phyloP scores from a whole-genome alignment of 2,329 filamentous ascomycete species.

The Cercospora janseana region DNA sequence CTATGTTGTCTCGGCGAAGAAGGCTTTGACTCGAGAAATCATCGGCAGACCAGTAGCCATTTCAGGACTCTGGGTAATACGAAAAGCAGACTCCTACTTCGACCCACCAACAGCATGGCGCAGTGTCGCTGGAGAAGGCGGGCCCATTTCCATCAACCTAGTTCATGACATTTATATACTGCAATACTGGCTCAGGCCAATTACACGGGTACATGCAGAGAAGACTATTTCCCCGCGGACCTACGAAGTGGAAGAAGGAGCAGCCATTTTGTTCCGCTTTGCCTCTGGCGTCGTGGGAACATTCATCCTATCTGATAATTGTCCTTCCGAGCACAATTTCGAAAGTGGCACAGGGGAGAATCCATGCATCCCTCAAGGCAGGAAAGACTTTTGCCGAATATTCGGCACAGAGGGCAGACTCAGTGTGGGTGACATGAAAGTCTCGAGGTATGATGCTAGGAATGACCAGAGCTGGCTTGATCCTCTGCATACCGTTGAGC shows the following conservation, averaged over 20 bases:
- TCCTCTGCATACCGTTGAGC: conserved; percentile 36
- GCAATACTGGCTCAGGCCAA: conserved; percentile 56
- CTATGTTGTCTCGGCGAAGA: conserved; percentile 53
- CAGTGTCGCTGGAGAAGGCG: conserved; percentile 42
- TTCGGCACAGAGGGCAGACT: conserved; percentile 53
- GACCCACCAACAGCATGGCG: conserved; percentile 51
- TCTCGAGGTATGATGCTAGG: conserved; percentile 46
- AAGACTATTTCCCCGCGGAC: conserved; percentile 46
- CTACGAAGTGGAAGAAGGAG: conserved; percentile 56
- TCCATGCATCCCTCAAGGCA: conserved; percentile 48
- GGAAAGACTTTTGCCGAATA: conserved; percentile 54
- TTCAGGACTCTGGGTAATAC: conserved; percentile 55
- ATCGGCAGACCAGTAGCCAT: conserved; percentile 54
- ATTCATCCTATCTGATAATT: conserved; percentile 56
- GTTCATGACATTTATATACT: conserved; percentile 62
- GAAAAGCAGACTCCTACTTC: conserved; percentile 55
- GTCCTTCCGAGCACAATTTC: conserved; percentile 54
- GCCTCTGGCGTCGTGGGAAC: conserved; percentile 56
- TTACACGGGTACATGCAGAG: conserved; percentile 54
- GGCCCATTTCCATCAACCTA: conserved; percentile 57
- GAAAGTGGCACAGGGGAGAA: conserved; percentile 61
- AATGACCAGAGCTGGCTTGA: conserved; percentile 46
- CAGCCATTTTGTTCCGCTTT: conserved; percentile 55
- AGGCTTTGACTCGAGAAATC: conserved; percentile 41
- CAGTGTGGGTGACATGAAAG: conserved; percentile 55